Base-by-base conservation (phyloP, 2,329 filamentous ascomycete genomes). In the Penicillium sp. region DNA sequence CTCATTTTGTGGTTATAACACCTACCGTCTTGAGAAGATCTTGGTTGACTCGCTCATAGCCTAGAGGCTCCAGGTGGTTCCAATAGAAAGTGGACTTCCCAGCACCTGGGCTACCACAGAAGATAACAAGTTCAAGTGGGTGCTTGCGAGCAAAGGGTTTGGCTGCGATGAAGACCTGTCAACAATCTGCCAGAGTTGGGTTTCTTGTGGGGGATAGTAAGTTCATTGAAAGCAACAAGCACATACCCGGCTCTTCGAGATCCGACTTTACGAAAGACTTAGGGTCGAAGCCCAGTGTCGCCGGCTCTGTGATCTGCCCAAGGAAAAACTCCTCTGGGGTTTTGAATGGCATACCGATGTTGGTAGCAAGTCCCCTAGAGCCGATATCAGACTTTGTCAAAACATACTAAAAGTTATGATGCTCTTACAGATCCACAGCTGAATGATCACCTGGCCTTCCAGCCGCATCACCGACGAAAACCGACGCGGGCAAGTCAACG, bases 291-390 rank as follows among this genome's bases (percentile, higher is more conserved):
- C 84, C 79, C 55, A 90, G 82, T 10, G 75, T 75, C 69, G 90
- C 94, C 1, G 85, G 82, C 62, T 86, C 82, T 1, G 89, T 80
- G 25, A 82, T 69, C 65, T 91, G 84, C 2, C 82, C 82, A 0
- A 93, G 82, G 71, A 97, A 97, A 77, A 88, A 96, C 73, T 97
- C 93, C 70, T 99, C 94, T 0, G 94, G 94, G 0, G 93, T 96
- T 57, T 86, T 79, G 73, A 93, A 99, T 13, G 78, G 71, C 63
- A 99, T 85, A 4, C 90, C 90, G 13, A 93, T 77, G 69, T 99
- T 97, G 60, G 87, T 81, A 3, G 94, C 93, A 67, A 97, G 89
- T 68, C 97, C 90, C 57, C 91, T 86, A 64, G 23, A 37, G 29
- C 4, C 2, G 12, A 43, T 47, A 46, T 67, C 43, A 69, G 70